Base-by-base conservation (phyloP, 1,284 basidiomycete genomes). In the Cutaneotrichosporon sp. region DNA sequence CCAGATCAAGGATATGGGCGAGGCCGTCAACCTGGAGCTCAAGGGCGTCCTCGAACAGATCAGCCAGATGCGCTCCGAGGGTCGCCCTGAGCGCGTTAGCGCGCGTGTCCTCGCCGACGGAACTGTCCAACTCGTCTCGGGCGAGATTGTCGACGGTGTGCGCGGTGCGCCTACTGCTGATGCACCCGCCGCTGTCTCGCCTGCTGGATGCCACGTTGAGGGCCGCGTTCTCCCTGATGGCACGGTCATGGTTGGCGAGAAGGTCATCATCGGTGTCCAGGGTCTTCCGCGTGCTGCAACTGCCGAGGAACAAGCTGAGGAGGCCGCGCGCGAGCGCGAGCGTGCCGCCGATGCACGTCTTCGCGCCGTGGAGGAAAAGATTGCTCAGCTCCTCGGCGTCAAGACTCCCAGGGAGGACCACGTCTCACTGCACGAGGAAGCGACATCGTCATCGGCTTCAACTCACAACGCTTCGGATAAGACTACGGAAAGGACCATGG, bases 81-180 rank as follows among this genome's bases (percentile, higher is more conserved):
- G 78, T 52, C 72, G 74, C 34, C 76, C 76, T 22, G 73, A 74
- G 58, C 76, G 72, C 11, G 71, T 78, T 11, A 66, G 70, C 16
- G 74, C 71, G 30, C 72, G 69, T 34, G 75, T 78, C 9, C 65
- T 77, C 18, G 70, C 76, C 10, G 76, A 78, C 60, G 78, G 78
- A 50, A 73, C 73, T 4, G 76, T 80, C 4, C 69, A 75, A 49
- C 68, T 80, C n/a, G 63, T 64, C n/a, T 74, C 78, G 34, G 78
- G 78, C 32, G 73, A 75, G 67, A 71, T 80, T 21, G 72, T 80
- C 16, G 76, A 80, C 62, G 77, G 76, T 26, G 72, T 79, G 26
- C 66, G 74, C 51, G 76, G 75, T 50, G 75, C 72, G 34, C 66
- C 72, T 31, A 55, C 63, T 13, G 65, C 66, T 38, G 63, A 63